phyloP scores from a whole-genome alignment of 371 early-diverging fungal species.

The Coemansia sp. region DNA sequence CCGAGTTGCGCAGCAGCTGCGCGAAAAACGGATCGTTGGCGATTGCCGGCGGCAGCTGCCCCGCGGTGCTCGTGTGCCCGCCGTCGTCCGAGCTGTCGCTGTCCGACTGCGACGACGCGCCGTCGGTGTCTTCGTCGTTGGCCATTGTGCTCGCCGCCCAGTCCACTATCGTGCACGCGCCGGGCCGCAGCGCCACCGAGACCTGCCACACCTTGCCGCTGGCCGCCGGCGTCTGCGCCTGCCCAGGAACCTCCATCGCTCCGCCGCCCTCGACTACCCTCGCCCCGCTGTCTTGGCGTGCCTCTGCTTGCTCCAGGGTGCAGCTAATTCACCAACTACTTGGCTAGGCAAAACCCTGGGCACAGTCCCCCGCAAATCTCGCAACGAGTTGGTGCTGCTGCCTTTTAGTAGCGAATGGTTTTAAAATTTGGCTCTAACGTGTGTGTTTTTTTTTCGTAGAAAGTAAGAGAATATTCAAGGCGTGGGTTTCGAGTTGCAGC shows the following conservation, averaged over 20 bases:
- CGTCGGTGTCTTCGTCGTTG: conserved; percentile 12
- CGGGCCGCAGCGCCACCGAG: conserved; percentile 33
- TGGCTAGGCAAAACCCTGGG: too few relatives aligned
- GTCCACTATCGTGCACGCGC: conserved; percentile 44
- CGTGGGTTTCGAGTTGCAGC: too few relatives aligned
- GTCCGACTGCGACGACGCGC: conserved; percentile 15
- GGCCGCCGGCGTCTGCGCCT: conserved; percentile 17
- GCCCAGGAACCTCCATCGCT: conserved; percentile 34
- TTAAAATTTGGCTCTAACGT: too few relatives aligned
- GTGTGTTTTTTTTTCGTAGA: too few relatives aligned
- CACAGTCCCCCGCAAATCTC: too few relatives aligned
- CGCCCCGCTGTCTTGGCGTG: not conserved
- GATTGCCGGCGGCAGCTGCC: conserved; percentile 47
- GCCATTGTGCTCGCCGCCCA: conserved; percentile 26
- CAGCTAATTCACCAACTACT: too few relatives aligned
- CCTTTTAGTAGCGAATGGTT: too few relatives aligned
- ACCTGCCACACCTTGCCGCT: conserved; percentile 34
- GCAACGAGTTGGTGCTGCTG: too few relatives aligned
- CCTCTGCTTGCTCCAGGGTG: too few relatives aligned
- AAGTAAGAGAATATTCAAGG: not conserved
- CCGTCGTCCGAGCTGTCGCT: conserved; percentile 32
- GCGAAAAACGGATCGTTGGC: conserved; percentile 56
- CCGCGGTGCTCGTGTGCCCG: conserved; percentile 38
- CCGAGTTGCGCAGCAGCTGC: conserved; percentile 52
- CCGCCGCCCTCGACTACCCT: not conserved